phyloP scores from a whole-genome alignment of 2,329 filamentous ascomycete genomes.

The Fusarium austroafricanum region DNA sequence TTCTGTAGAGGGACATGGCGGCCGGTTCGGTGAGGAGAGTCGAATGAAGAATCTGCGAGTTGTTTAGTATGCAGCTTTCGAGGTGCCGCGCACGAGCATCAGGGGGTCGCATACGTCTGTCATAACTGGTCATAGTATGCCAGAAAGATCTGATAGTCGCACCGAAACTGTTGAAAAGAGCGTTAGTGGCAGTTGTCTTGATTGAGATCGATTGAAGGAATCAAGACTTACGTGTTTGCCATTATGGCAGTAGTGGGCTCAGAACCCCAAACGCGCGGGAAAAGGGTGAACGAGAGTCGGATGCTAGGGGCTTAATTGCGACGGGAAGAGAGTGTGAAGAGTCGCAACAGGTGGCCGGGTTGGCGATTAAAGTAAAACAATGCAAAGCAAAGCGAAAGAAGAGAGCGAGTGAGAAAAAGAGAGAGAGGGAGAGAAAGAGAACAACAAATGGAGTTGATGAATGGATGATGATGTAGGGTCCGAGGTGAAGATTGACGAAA shows the following conservation, averaged over 20 bases:
- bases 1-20: conserved; percentile 90
- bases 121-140: conserved; percentile 86
- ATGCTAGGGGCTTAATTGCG: conserved; percentile 27
- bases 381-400: conserved; percentile 20
- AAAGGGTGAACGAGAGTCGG: conserved; percentile 34
- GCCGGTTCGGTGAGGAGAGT: conserved; percentile 92
- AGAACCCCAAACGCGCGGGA: conserved; percentile 31
- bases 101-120: conserved; percentile 66
- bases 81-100: neutral
- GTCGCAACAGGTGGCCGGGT: conserved; percentile 15
- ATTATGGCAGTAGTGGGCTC: conserved; percentile 43
- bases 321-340: conserved; percentile 21
- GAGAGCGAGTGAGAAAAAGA: conserved; percentile 15
- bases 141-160: conserved; percentile 89
- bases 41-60: conserved; percentile 82
- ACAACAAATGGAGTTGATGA: conserved; percentile 12
- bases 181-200: conserved; percentile 31
- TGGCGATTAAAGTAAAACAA: conserved; percentile 31
- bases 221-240: conserved; percentile 48
- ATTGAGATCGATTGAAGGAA: neutral
- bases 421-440: conserved; percentile 22
- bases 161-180: conserved; percentile 63
- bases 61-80: conserved; percentile 30
- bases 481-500: conserved; percentile 30
- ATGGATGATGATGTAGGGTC: conserved; percentile 35